A percentile compares a stretch with the other conserved stretches of the same genome.
Conservation (phyloP, 2,329 filamentous ascomycete genomes). For the Didymella lethalis region DNA sequence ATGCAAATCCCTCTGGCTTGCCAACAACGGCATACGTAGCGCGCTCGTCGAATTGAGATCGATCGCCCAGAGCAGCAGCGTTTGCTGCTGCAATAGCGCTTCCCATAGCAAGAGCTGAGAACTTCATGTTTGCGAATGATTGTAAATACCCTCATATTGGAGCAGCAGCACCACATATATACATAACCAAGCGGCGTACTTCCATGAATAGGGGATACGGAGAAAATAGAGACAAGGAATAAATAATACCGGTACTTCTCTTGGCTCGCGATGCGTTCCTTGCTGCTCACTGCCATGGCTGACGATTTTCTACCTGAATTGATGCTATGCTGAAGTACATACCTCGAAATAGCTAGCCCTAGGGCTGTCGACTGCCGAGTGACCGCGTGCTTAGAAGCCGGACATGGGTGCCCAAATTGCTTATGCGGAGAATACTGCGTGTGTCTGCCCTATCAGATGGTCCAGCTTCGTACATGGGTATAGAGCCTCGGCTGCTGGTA, state of each 20-base stretch:
- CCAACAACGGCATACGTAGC: constrained; percentile 42
- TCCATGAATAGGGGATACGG: background rate
- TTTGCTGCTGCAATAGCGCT: constrained; percentile 26
- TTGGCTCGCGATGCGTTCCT: background rate
- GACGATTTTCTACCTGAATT: background rate
- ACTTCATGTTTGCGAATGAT: constrained; percentile 29
- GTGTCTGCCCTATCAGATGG: constrained; percentile 11
- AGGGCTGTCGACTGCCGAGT: background rate
- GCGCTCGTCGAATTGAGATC: constrained; percentile 13
- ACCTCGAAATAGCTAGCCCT: background rate
- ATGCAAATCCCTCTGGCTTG: constrained; percentile 59
- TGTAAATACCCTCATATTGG: background rate
- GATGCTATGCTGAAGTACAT: background rate
- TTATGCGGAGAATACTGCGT: constrained; percentile 7
- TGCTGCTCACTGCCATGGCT: background rate
- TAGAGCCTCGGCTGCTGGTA: constrained; percentile 7
- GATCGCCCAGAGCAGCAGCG: constrained; percentile 26
- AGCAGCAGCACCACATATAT: background rate
- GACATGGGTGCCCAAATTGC: constrained; percentile 12
- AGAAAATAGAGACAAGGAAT: constrained; percentile 9
- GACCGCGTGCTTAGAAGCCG: background rate
- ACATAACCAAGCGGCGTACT: background rate
- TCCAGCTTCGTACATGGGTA: constrained; percentile 3
- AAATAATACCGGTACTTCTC: constrained; percentile 1
- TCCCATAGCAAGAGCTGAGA: constrained; percentile 29